Conservation (phyloP, 2,329 filamentous ascomycete genomes). For the Talaromyces amestolkiae region DNA sequence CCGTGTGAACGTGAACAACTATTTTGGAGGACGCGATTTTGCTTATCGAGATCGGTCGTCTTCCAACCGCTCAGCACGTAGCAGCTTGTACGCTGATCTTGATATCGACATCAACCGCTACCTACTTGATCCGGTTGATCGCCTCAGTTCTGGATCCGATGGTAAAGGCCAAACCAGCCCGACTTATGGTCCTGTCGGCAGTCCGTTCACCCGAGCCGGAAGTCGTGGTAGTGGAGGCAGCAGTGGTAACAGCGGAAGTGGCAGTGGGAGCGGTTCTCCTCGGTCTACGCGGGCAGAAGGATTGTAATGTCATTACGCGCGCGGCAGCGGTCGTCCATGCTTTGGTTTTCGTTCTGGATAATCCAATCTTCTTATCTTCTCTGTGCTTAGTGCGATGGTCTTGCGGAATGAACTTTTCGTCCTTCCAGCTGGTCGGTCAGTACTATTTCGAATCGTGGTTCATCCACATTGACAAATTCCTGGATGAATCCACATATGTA, state of each 20-base stretch:
- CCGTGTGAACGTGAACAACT: slow-evolving; percentile 30
- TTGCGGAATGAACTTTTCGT: slow-evolving; percentile 1
- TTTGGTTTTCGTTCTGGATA: slow-evolving; percentile 10
- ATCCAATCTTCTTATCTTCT: background rate
- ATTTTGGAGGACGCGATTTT: slow-evolving; percentile 32
- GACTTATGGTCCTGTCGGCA: slow-evolving; percentile 37
- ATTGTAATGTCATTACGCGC: slow-evolving; percentile 21
- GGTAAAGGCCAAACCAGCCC: slow-evolving; percentile 35
- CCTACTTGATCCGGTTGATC: slow-evolving; percentile 31
- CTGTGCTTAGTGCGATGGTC: slow-evolving; percentile 4
- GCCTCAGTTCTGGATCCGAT: slow-evolving; percentile 32
- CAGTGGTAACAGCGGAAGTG: slow-evolving; percentile 42
- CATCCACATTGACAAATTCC: background rate
- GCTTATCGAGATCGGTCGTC: slow-evolving; percentile 40
- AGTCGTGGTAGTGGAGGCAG: slow-evolving; percentile 53
- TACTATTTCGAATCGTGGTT: background rate
- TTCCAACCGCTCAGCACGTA: slow-evolving; percentile 41
- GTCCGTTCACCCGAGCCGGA: slow-evolving; percentile 41
- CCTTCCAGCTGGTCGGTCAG: slow-evolving; percentile 10
- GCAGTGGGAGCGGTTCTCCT: slow-evolving; percentile 40
- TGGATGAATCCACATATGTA: slow-evolving; percentile 9
- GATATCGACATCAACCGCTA: slow-evolving; percentile 33
- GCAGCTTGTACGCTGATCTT: slow-evolving; percentile 36
- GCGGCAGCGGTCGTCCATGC: background rate
- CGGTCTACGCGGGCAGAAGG: slow-evolving; percentile 37